Evolutionary conservation across 2,329 filamentous ascomycete species (phyloP).

Genomic region (Scedosporium boydii): DNA sequence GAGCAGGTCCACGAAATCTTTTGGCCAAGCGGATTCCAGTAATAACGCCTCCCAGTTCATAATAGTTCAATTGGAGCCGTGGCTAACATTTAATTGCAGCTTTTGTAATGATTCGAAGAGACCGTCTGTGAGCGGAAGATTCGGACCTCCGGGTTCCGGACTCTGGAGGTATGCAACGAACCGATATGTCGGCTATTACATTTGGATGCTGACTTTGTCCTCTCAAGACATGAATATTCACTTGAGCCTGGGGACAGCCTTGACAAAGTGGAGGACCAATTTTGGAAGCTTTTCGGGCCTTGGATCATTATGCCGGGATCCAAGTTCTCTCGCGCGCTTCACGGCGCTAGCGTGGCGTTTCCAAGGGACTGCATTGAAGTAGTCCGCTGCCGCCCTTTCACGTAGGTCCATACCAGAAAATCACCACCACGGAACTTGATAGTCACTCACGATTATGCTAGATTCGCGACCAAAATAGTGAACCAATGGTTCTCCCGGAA

Average conservation of each 20-base stretch:
- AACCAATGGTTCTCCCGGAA: slow-evolving; percentile 1
- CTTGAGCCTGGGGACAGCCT: neutral
- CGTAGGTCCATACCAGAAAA: neutral
- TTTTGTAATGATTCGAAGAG: slow-evolving; percentile 1
- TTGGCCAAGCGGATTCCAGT: slow-evolving; percentile 23
- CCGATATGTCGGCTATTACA: too few relatives aligned
- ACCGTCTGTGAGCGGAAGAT: neutral
- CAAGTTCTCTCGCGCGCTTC: neutral
- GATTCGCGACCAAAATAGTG: slow-evolving; percentile 2
- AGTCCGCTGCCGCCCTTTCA: slow-evolving; percentile 29
- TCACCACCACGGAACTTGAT: neutral
- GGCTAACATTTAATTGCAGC: neutral
- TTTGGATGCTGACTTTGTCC: neutral
- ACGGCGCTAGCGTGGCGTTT: neutral
- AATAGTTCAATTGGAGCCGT: neutral
- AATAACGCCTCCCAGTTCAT: neutral
- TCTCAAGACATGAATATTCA: slow-evolving; percentile 2
- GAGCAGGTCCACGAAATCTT: slow-evolving; percentile 37
- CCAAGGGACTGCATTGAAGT: slow-evolving; percentile 28
- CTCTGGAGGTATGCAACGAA: neutral
- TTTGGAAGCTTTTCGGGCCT: neutral
- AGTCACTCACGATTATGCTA: neutral
- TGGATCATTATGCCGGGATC: neutral
- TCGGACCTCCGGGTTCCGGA: neutral
- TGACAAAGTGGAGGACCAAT: neutral